Percentiles rank a stretch among this genome's conserved stretches.
phyloP scores from a whole-genome alignment of 768 basidiomycete species.

The Terana coerulea region DNA sequence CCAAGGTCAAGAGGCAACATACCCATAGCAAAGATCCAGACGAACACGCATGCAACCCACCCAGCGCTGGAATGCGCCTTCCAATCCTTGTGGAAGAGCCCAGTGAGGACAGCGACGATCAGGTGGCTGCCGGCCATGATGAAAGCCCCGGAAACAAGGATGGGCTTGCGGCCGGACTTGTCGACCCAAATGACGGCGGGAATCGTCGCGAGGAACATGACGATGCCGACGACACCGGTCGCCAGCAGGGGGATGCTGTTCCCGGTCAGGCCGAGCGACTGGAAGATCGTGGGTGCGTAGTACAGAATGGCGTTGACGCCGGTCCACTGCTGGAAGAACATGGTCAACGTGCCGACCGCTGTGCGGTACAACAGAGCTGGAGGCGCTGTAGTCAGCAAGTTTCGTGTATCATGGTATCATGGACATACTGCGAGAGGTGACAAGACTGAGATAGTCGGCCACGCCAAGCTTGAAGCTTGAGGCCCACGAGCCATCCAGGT shows the following conservation, averaged over 20 bases:
- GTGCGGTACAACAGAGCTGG: slow-evolving; percentile 60
- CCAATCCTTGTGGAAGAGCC: slow-evolving; percentile 57
- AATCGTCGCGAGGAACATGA: slow-evolving; percentile 74
- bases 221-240: slow-evolving; percentile 76
- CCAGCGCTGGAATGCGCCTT: slow-evolving; percentile 46
- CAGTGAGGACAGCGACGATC: slow-evolving; percentile 64
- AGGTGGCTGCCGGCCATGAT: slow-evolving; percentile 72
- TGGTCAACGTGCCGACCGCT: slow-evolving; percentile 59
- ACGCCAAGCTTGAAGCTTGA: slow-evolving; percentile 63
- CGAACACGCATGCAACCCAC: slow-evolving; percentile 65
- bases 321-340: slow-evolving; percentile 86
- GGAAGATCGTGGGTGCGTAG: slow-evolving; percentile 73
- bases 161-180: slow-evolving; percentile 70
- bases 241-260: slow-evolving; percentile 55
- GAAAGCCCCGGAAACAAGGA: slow-evolving; percentile 70
- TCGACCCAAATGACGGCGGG: slow-evolving; percentile 83
- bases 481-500: slow-evolving; percentile 53
- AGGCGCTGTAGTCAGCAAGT: background rate
- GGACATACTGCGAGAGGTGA: slow-evolving; percentile 45
- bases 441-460: slow-evolving; percentile 56
- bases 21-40: slow-evolving; percentile 76
- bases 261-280: slow-evolving; percentile 53
- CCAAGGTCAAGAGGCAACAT: slow-evolving; percentile 16
- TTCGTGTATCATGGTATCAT: background rate
- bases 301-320: slow-evolving; percentile 76